Base-by-base conservation (phyloP, 202 grass and related monocot species). In the Schoenoplectus triqueter region DNA sequence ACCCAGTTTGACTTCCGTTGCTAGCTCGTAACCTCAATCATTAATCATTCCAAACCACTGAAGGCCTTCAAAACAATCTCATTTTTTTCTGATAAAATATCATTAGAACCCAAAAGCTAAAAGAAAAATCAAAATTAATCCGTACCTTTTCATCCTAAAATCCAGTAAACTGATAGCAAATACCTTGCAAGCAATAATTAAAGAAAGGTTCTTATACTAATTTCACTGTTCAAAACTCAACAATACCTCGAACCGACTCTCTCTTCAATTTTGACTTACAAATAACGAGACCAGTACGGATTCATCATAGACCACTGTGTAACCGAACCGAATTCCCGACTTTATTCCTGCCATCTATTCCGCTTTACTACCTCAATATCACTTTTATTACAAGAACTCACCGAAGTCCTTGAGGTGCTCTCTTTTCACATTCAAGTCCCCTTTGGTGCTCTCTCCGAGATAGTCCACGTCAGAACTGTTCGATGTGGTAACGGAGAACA, bases 391-490 rank as follows among this genome's bases (percentile, higher is more conserved):
- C 5, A 11, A 55, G 66, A 89, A 64, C 95, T 95, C 83, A 98
- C 95, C 91, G 31, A 93, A 87, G 18, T 83, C 89, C 9, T 93
- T 86, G 44, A 95, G 86, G 42, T 90, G 90, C 82, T 94, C 91
- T 85, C 55, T 73, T 51, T 92, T 88, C 46, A 97, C 92, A 83
- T 93, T 97, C 85, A 97, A 84, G 86, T 97, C 92, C 48, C 94
- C 95, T 86, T 92, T 97, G 83, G 95, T 97, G 83, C 92, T 97
- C 89, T 97, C 86, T 69, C 95, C 95, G 0, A 95, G 83, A 87
- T 97, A 97, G 77, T 97, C 95, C 76, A 97, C 92, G 70, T 92
- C 85, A 51, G 95, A 97, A 44, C 86, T 86, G 82, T 89, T 88
- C 7, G 92, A 94, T 17, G 95, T 92, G 48, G 92, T 97, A 69